A percentile compares a stretch with the other conserved stretches of the same genome.
These are phyloP conservation scores for Colletotrichum gigasporum DNA, from an alignment of 2,329 filamentous ascomycete genomes.

Conservation along the genomic window DNA sequence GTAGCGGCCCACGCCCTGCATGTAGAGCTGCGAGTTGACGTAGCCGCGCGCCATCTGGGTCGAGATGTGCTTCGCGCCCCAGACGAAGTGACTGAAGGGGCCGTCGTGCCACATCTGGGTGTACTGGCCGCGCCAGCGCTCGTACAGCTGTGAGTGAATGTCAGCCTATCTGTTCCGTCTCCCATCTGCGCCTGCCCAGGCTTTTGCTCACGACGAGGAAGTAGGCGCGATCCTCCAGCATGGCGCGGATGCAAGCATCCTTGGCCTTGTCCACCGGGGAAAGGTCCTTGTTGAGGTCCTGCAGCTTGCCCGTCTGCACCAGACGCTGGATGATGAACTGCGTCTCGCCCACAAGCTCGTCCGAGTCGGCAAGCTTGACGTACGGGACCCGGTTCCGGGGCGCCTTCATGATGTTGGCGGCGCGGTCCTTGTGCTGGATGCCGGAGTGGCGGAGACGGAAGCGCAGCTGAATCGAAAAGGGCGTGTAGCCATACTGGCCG, in stretches of 20 bases:
- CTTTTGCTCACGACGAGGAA: constrained; percentile 32
- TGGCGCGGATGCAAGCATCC: constrained; percentile 32
- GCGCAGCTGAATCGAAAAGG: constrained; percentile 35
- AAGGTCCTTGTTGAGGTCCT: constrained; percentile 27
- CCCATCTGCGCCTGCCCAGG: too few species aligned
- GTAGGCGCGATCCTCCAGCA: constrained; percentile 35
- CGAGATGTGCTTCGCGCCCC: constrained; percentile 32
- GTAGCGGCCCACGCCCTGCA: constrained; percentile 35
- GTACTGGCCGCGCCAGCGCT: constrained; percentile 35
- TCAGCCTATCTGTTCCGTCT: not conserved
- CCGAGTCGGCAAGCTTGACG: constrained; percentile 32
- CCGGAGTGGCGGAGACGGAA: constrained; percentile 34
- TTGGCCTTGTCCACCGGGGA: constrained; percentile 22
- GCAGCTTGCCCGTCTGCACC: constrained; percentile 31
- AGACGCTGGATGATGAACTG: constrained; percentile 33
- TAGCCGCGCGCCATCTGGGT: constrained; percentile 22
- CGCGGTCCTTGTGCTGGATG: constrained; percentile 32
- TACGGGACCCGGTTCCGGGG: constrained; percentile 35
- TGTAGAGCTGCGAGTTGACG: constrained; percentile 32
- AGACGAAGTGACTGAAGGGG: constrained; percentile 31
- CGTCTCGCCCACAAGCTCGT: constrained; percentile 35
- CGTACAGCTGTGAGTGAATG: constrained; percentile 28
- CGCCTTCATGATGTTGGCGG: constrained; percentile 30
- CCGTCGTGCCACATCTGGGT: constrained; percentile 33
- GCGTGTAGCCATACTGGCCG: constrained; percentile 32